Conservation (phyloP, 805 yeast species). For the Kodamaea fukazawae region DNA sequence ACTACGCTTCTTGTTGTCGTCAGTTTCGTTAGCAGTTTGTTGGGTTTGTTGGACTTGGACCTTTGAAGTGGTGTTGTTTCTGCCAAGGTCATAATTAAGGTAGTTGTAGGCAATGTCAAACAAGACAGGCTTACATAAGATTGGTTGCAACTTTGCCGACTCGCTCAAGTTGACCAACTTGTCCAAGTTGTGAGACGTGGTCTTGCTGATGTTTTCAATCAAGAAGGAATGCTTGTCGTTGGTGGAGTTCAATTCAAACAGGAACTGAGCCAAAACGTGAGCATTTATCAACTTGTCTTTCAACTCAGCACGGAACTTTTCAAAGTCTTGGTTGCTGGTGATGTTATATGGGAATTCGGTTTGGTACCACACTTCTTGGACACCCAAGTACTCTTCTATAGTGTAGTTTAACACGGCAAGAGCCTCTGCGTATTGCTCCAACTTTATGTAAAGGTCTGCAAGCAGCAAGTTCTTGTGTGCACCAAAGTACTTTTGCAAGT, state of each 20-base stretch:
- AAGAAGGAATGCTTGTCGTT: slow-evolving; percentile 23
- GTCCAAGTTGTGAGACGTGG: slow-evolving; percentile 21
- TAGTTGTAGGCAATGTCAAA: slow-evolving; percentile 90
- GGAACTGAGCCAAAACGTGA: slow-evolving; percentile 50
- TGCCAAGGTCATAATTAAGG: slow-evolving; percentile 48
- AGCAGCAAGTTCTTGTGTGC: slow-evolving; percentile 43
- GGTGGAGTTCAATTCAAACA: slow-evolving; percentile 21
- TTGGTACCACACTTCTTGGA: slow-evolving; percentile 20
- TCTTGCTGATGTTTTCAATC: slow-evolving; percentile 44
- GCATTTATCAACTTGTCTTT: slow-evolving; percentile 17
- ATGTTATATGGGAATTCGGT: slow-evolving; percentile 44
- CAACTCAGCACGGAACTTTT: slow-evolving; percentile 19
- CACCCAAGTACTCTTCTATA: slow-evolving; percentile 16
- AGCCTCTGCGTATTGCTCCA: slow-evolving; percentile 44
- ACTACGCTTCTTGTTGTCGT: slow-evolving; percentile 40
- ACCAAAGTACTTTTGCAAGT: slow-evolving; percentile 48
- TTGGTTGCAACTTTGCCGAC: slow-evolving; percentile 46
- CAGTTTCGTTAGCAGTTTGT: slow-evolving; percentile 23
- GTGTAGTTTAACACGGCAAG: slow-evolving; percentile 39
- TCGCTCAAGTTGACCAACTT: slow-evolving; percentile 22
- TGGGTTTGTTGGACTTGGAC: slow-evolving; percentile 11
- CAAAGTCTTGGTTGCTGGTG: slow-evolving; percentile 35
- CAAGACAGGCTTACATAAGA: slow-evolving; percentile 81
- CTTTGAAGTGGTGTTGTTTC: slow-evolving; percentile 8
- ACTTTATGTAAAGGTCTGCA: slow-evolving; percentile 43